A percentile compares a stretch with the other conserved stretches of the same genome.
These are phyloP conservation scores for Chrysoporthe cubensis DNA, from an alignment of 2,329 filamentous ascomycete species.

Conservation along the genomic window DNA sequence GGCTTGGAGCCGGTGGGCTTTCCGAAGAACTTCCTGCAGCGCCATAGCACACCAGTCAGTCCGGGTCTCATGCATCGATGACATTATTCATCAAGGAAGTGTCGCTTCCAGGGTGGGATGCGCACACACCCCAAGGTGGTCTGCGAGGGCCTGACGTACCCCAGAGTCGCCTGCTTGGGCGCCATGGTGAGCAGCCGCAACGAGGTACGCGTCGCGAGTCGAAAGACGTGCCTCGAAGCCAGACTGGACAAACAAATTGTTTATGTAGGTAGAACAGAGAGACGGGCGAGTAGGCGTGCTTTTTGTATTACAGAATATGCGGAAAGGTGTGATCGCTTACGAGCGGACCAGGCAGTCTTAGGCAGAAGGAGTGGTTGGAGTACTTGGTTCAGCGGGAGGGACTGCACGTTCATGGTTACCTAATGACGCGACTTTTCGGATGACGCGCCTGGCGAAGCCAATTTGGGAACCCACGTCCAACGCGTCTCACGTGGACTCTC, in stretches of 20 bases:
- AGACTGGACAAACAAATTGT: slow-evolving; percentile 12
- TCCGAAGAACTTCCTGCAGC: slow-evolving; percentile 76
- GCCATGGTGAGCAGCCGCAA: slow-evolving; percentile 43
- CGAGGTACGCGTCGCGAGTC: slow-evolving; percentile 31
- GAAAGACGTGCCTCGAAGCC: slow-evolving; percentile 31
- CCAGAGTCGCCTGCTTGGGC: slow-evolving; percentile 79
- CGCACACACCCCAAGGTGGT: slow-evolving; percentile 70
- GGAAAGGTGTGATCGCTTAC: background rate
- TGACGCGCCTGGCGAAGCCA: slow-evolving; percentile 7
- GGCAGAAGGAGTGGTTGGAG: slow-evolving; percentile 6
- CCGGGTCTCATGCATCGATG: background rate
- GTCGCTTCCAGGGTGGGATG: background rate
- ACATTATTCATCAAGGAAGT: background rate
- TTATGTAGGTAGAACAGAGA: background rate
- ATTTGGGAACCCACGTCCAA: background rate
- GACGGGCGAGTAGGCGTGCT: background rate
- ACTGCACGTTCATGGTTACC: background rate
- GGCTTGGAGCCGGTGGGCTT: slow-evolving; percentile 63
- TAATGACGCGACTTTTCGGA: slow-evolving; percentile 11
- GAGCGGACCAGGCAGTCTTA: background rate
- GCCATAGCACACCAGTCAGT: slow-evolving; percentile 5
- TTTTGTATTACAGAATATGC: background rate
- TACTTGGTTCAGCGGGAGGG: background rate
- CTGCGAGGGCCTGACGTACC: slow-evolving; percentile 81
- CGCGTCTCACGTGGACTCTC: slow-evolving; percentile 10